Conservation (phyloP, 331 rosid species). For the Quercus tomentella region DNA sequence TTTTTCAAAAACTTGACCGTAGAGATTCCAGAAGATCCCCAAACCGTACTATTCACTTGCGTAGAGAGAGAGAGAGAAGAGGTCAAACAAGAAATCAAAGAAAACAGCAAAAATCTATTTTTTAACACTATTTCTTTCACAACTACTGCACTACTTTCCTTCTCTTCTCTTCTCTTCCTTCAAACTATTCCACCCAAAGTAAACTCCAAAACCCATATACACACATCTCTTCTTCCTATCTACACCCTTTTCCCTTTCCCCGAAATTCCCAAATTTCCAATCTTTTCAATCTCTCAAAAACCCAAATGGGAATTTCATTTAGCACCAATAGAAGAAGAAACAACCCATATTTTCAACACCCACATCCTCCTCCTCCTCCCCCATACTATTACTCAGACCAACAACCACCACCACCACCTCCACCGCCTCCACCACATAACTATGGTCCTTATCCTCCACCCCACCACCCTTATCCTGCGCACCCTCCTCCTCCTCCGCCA, state of each 20-base stretch:
- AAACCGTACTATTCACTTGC: too few species aligned
- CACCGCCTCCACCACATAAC: conserved; percentile 15
- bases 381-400: conserved; percentile 22
- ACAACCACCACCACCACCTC: conserved; percentile 13
- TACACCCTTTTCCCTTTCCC: background rate
- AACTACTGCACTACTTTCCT: too few species aligned
- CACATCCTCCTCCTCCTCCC: conserved; percentile 31
- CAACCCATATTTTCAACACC: conserved; percentile 36
- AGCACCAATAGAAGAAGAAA: conserved; percentile 56
- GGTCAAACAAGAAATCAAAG: too few species aligned
- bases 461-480: conserved; percentile 14
- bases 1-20: too few species aligned
- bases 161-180: background rate
- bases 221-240: background rate
- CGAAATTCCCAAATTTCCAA: background rate
- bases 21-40: too few species aligned
- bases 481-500: conserved; percentile 26
- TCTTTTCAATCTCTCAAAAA: background rate
- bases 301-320: conserved; percentile 70
- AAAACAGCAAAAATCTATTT: too few species aligned
- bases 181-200: background rate
- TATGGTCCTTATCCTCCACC: conserved; percentile 14
- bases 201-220: background rate
- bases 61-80: too few species aligned
- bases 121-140: background rate